phyloP scores from a whole-genome alignment of 2,329 filamentous ascomycete species.

The Huntiella moniliformis region DNA sequence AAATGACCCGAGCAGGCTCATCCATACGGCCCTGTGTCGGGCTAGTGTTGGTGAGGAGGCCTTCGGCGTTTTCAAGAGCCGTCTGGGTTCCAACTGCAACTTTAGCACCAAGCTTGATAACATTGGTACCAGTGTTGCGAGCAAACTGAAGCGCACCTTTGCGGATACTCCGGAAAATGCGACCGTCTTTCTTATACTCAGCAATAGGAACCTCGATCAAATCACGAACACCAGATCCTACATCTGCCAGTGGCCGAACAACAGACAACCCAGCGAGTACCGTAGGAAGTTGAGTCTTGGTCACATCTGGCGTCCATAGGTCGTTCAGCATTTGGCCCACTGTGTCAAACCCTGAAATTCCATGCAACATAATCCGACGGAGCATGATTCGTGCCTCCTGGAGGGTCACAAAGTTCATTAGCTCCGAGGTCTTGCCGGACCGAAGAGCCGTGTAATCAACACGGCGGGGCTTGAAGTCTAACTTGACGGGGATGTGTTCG shows the following conservation, averaged over 20 bases:
- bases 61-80: slow-evolving; percentile 77
- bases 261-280: slow-evolving; percentile 79
- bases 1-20: slow-evolving; percentile 62
- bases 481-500: slow-evolving; percentile 61
- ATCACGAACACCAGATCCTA: slow-evolving; percentile 71
- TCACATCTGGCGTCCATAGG: slow-evolving; percentile 91
- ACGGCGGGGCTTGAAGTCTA: slow-evolving; percentile 95
- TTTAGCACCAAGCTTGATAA: slow-evolving; percentile 89
- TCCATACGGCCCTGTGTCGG: slow-evolving; percentile 24
- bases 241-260: slow-evolving; percentile 77
- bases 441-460: slow-evolving; percentile 86
- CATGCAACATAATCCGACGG: slow-evolving; percentile 80
- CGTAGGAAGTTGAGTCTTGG: slow-evolving; percentile 68
- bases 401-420: slow-evolving; percentile 95
- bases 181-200: slow-evolving; percentile 87
- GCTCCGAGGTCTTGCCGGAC: slow-evolving; percentile 86
- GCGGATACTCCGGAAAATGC: slow-evolving; percentile 75
- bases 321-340: slow-evolving; percentile 82
- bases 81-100: slow-evolving; percentile 87
- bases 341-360: slow-evolving; percentile 75
- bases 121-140: slow-evolving; percentile 78
- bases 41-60: slow-evolving; percentile 32
- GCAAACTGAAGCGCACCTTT: slow-evolving; percentile 84
- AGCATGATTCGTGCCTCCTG: slow-evolving; percentile 76
- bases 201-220: slow-evolving; percentile 76